These are phyloP conservation scores for Hymenoscyphus salicellus DNA, from an alignment of 2,329 filamentous ascomycete genomes.

Conservation along the genomic window DNA sequence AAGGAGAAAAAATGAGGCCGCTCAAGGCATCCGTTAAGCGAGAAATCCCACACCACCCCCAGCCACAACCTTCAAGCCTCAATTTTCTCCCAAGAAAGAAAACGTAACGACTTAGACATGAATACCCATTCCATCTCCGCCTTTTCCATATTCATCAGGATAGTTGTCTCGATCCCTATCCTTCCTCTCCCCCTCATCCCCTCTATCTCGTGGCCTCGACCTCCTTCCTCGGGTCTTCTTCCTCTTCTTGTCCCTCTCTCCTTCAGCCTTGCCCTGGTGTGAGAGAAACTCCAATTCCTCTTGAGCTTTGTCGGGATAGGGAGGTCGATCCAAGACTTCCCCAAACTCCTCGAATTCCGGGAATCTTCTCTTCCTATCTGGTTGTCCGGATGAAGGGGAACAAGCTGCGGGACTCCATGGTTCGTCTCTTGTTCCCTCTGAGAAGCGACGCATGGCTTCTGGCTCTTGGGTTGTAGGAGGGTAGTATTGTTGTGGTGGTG, in stretches of 20 bases:
- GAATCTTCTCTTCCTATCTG: background rate
- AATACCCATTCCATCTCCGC: background rate
- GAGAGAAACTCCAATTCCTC: background rate
- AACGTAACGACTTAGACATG: background rate
- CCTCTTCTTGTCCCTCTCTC: background rate
- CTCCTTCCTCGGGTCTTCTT: no score
- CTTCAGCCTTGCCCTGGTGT: background rate
- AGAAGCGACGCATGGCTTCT: background rate
- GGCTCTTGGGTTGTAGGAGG: background rate
- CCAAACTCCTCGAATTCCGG: background rate
- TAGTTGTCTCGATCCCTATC: background rate
- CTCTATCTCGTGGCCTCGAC: no score
- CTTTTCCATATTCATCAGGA: background rate
- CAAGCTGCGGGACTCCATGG: background rate
- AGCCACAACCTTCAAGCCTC: background rate
- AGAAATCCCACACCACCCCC: background rate
- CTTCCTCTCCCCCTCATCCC: background rate
- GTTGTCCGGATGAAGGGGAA: background rate
- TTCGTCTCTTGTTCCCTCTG: background rate
- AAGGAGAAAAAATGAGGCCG: background rate
- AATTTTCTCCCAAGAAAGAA: background rate
- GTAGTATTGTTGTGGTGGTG: background rate
- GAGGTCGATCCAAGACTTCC: no score
- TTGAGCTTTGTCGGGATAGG: background rate
- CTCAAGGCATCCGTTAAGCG: background rate